Evolutionary conservation across 106 monocot genomes (phyloP), one percentile per base, ranked within the genome.

Genomic region (Apostasia shenzhenica): DNA sequence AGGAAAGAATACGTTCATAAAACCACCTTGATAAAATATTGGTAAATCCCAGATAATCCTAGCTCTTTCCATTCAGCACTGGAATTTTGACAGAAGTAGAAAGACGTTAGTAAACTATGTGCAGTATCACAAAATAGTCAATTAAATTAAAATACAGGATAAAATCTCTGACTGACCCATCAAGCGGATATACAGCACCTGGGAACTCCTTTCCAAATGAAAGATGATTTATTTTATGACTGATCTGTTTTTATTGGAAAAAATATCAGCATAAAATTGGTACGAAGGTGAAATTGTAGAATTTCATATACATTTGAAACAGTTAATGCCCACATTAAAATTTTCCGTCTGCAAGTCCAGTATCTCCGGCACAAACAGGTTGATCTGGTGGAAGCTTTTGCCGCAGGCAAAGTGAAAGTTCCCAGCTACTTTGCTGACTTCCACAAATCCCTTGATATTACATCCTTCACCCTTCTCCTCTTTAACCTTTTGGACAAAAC

Each of bases 371-470:
- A 93, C 63, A 71, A 75, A 68, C 66, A 84, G 74, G 62, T 71
- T 81, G 37, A 82, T 78, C 44, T 79, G 85, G 59, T 92, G 92
- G 55, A 99, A 79, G 75, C 85, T 76, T 79, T 99, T 92, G 69
- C 92, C 97, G 76, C 87, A 85, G 65, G 97, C 84, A 79, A 99
- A 99, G 70, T 99, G 92, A 72, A 99, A 92, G 81, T 83, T 99
- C 76, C 97, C 97, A 69, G 97, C 97, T 42, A 99, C 97, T 90
- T 92, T 99, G 73, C 73, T 99, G n/a, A 99, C 97, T 76, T 99
- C 89, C 83, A 99, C 51, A 71, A 99, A 92, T 48, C 97, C 97
- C 72, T 99, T 76, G 41, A 99, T 77, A 67, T 85, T 99, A 79
- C 97, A 99, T 72, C 97, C 97, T 90, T 99, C 97, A 53, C 97